phyloP scores from a whole-genome alignment of 768 basidiomycete genomes.

The Strobilomyces confusus region DNA sequence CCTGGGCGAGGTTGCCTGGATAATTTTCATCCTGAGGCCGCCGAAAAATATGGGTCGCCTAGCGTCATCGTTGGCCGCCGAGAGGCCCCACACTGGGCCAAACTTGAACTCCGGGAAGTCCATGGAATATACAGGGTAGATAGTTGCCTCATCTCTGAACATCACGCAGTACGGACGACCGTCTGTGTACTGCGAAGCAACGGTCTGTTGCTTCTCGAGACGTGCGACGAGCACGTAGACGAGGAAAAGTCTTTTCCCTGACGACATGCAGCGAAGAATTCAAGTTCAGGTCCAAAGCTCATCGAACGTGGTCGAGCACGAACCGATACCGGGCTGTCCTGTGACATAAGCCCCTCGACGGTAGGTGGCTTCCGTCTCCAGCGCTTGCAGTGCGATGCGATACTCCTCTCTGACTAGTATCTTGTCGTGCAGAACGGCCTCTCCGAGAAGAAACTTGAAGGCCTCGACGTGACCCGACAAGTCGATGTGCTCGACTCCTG shows the following conservation, averaged over 20 bases:
- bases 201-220: background rate
- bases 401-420: too few species aligned
- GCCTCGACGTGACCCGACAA: background rate
- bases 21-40: background rate
- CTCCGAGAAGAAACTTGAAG: background rate
- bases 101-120: too few species aligned
- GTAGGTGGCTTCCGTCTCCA: too few species aligned
- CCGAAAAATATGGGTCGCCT: too few species aligned
- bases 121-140: fast-evolving
- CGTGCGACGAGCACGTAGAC: background rate
- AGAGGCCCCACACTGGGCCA: background rate
- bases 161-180: background rate
- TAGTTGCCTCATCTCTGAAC: too few species aligned
- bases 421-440: too few species aligned
- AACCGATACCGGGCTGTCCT: too few species aligned
- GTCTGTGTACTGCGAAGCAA: background rate
- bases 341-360: too few species aligned
- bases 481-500: background rate
- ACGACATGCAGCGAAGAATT: background rate
- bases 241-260: background rate
- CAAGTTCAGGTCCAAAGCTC: too few species aligned
- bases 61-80: too few species aligned
- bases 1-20: background rate
- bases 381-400: too few species aligned
- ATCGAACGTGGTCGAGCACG: too few species aligned